Conservation (phyloP, 768 basidiomycete species). For the Albatrellus ellisii region DNA sequence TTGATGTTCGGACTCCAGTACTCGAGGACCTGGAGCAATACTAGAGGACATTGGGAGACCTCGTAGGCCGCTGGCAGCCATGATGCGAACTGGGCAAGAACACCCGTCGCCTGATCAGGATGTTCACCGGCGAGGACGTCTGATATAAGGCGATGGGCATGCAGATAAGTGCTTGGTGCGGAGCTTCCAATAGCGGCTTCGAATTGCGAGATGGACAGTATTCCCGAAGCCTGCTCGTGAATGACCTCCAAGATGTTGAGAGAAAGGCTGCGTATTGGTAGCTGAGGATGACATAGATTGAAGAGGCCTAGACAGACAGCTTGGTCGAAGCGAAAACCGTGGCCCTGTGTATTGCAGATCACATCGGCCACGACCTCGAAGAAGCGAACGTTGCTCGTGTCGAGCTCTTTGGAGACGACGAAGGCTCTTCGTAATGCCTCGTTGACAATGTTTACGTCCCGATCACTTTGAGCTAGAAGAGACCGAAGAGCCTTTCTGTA, state of each 20-base stretch:
- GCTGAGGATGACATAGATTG: conserved; percentile 67
- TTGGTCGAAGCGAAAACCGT: conserved; percentile 63
- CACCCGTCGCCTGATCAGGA: conserved; percentile 44
- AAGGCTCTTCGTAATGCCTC: conserved; percentile 62
- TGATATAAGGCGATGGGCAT: conserved; percentile 67
- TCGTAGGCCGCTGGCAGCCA: conserved; percentile 57
- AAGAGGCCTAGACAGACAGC: conserved; percentile 65
- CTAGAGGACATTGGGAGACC: conserved; percentile 35
- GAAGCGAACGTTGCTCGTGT: conserved; percentile 48
- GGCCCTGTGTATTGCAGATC: conserved; percentile 37
- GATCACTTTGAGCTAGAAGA: conserved; percentile 39
- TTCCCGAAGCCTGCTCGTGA: conserved; percentile 54
- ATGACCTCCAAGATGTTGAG: conserved; percentile 66
- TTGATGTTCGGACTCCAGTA: conserved; percentile 75
- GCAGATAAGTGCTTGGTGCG: conserved; percentile 64
- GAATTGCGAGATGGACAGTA: conserved; percentile 56
- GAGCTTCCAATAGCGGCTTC: conserved; percentile 62
- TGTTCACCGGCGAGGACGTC: conserved; percentile 71
- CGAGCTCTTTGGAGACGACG: conserved; percentile 37
- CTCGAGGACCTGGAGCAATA: conserved; percentile 69
- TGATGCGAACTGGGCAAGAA: conserved; percentile 57
- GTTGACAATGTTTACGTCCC: conserved; percentile 42
- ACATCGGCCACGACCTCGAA: conserved; percentile 72
- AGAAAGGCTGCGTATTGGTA: conserved; percentile 55
- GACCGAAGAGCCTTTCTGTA: conserved; percentile 65